phyloP scores from a whole-genome alignment of 495 filamentous ascomycete species.

The Penicillium soppii region DNA sequence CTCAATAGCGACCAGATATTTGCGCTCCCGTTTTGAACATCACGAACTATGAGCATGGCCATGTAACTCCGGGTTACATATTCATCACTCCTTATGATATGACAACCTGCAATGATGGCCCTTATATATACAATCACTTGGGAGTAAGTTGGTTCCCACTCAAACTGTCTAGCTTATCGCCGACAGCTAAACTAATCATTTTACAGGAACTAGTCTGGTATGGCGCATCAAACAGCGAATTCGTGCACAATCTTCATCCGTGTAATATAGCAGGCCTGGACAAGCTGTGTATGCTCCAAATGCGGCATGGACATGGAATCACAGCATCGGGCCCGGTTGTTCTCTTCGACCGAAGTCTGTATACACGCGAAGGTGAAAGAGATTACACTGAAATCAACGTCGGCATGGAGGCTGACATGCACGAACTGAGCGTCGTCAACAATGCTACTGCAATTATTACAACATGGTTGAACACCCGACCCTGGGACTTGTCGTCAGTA shows the following conservation, averaged over 20 bases:
- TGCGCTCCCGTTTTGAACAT: background rate
- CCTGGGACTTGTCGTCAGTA: background rate
- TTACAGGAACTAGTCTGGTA: slow-evolving; percentile 1
- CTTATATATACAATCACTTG: background rate
- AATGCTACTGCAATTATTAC: background rate
- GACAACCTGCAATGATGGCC: background rate
- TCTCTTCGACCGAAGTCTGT: background rate
- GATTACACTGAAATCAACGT: background rate
- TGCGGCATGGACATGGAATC: background rate
- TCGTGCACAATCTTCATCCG: background rate
- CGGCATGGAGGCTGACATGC: background rate
- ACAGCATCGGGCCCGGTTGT: background rate
- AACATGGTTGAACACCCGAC: background rate
- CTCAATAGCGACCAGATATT: background rate
- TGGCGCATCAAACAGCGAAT: background rate
- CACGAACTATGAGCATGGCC: background rate
- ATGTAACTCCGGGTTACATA: background rate
- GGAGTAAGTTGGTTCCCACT: background rate
- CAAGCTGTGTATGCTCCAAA: background rate
- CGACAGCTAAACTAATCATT: background rate
- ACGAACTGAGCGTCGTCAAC: background rate
- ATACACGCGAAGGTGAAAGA: background rate
- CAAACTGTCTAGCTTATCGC: background rate
- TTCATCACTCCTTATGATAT: background rate
- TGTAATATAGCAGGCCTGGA: background rate